Conservation (phyloP, 768 basidiomycete species). For the Suillus subluteus region DNA sequence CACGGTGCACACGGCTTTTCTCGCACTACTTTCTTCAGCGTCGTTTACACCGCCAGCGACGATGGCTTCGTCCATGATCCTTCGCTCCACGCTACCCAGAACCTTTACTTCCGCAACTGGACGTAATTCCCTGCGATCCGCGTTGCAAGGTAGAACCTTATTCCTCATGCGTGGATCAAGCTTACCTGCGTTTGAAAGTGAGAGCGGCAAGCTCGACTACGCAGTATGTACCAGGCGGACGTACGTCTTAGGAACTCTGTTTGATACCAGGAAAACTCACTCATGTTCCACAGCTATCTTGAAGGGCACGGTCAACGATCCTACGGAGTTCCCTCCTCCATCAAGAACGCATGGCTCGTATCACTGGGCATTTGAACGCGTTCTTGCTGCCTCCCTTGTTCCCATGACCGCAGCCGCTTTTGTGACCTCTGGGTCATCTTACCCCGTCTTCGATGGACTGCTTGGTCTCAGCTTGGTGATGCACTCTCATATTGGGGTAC, state of each 20-base stretch:
- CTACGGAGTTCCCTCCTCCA: conserved; percentile 84
- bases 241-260: neutral
- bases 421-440: conserved; percentile 70
- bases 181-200: conserved; percentile 32
- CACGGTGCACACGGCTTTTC: conserved; percentile 4
- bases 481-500: conserved; percentile 94
- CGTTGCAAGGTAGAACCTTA: conserved; percentile 42
- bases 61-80: conserved; percentile 55
- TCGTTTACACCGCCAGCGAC: conserved; percentile 16
- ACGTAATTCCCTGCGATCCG: conserved; percentile 44
- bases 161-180: neutral
- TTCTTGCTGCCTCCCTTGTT: conserved; percentile 84
- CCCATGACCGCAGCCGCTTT: conserved; percentile 89
- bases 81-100: conserved; percentile 52
- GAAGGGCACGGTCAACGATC: conserved; percentile 94
- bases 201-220: conserved; percentile 42
- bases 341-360: conserved; percentile 86
- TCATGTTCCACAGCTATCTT: conserved; percentile 62
- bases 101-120: conserved; percentile 41
- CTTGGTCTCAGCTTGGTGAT: conserved; percentile 87
- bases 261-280: neutral
- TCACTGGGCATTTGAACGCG: conserved; percentile 92
- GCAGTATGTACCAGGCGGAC: conserved; percentile 59
- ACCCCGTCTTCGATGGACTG: conserved; percentile 89
- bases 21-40: neutral